Percentiles rank a stretch among this genome's conserved stretches.
phyloP scores from a whole-genome alignment of 23 red algal genomes.

The Cyanidioschyzon merolae region DNA sequence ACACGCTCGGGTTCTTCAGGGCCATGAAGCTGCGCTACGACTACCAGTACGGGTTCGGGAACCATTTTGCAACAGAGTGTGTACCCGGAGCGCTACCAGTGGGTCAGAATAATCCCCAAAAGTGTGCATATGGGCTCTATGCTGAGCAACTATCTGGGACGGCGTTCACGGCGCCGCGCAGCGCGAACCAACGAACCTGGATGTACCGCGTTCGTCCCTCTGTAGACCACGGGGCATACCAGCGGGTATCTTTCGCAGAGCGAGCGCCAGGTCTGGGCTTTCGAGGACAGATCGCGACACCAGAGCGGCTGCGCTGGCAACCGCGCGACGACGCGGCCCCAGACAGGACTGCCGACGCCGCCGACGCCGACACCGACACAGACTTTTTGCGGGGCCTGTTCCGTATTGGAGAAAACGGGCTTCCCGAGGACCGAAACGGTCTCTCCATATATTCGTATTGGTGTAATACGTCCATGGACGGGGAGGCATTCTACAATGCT shows the following conservation, averaged over 20 bases:
- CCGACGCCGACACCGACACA: background rate
- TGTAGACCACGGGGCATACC: slow-evolving; percentile 25
- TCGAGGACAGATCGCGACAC: slow-evolving; percentile 28
- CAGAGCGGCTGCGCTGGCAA: slow-evolving; percentile 51
- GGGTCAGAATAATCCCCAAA: slow-evolving; percentile 57
- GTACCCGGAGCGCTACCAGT: slow-evolving; percentile 46
- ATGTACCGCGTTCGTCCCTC: slow-evolving; percentile 46
- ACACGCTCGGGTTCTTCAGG: background rate
- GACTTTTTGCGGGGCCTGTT: slow-evolving; percentile 64
- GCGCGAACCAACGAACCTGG: slow-evolving; percentile 52
- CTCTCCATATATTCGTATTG: slow-evolving; percentile 47
- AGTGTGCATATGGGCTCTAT: slow-evolving; percentile 49
- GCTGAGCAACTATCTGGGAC: slow-evolving; percentile 71
- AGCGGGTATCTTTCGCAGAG: background rate
- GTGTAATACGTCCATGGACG: slow-evolving; percentile 33
- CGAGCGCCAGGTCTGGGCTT: slow-evolving; percentile 11
- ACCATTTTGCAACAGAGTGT: slow-evolving; percentile 51
- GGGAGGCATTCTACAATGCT: slow-evolving; percentile 33
- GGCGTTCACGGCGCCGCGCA: slow-evolving; percentile 54
- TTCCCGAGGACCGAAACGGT: slow-evolving; percentile 34
- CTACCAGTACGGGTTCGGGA: slow-evolving; percentile 37
- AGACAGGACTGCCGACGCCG: background rate
- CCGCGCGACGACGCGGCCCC: slow-evolving; percentile 29
- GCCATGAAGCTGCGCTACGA: too few relatives aligned
- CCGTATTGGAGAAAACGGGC: slow-evolving; percentile 35